Evolutionary conservation across 805 yeast species (phyloP).

Genomic region (Komagataella kurtzmanii): DNA sequence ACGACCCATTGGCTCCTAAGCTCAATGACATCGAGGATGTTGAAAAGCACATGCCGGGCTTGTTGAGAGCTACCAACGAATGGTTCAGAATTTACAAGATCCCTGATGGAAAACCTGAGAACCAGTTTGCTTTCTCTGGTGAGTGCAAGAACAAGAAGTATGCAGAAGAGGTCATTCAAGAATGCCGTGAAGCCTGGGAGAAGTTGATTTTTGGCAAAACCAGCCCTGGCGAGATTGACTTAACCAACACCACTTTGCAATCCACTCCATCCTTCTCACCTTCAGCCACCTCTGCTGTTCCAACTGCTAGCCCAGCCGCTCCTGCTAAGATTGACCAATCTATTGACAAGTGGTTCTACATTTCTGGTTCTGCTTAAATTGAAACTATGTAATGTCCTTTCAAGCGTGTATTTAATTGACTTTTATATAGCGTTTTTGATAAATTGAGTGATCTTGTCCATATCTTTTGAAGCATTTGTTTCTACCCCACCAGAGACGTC

Average conservation of each 20-base stretch:
- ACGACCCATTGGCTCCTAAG: conserved; percentile 82
- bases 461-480: conserved; percentile 61
- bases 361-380: conserved; percentile 52
- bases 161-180: conserved; percentile 73
- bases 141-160: conserved; percentile 79
- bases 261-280: conserved; percentile 40
- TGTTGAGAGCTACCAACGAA: conserved; percentile 85
- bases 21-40: conserved; percentile 87
- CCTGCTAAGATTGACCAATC: conserved; percentile 96
- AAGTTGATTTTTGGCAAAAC: conserved; percentile 53
- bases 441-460: conserved; percentile 45
- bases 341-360: conserved; percentile 97
- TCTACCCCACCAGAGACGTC: conserved; percentile 97
- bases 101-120: conserved; percentile 96
- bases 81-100: conserved; percentile 98
- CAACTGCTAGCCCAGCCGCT: conserved; percentile 57
- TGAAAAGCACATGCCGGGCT: conserved; percentile 79
- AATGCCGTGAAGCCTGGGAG: conserved; percentile 80
- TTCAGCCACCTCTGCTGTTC: conserved; percentile 34
- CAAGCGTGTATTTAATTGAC: not conserved
- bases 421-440: conserved; percentile 31
- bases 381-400: not conserved
- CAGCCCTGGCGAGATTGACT: conserved; percentile 52
- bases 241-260: conserved; percentile 64
- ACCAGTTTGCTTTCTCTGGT: conserved; percentile 94